Base-by-base conservation (phyloP, 2,329 filamentous ascomycete genomes). In the Dothideomycetes sp. region DNA sequence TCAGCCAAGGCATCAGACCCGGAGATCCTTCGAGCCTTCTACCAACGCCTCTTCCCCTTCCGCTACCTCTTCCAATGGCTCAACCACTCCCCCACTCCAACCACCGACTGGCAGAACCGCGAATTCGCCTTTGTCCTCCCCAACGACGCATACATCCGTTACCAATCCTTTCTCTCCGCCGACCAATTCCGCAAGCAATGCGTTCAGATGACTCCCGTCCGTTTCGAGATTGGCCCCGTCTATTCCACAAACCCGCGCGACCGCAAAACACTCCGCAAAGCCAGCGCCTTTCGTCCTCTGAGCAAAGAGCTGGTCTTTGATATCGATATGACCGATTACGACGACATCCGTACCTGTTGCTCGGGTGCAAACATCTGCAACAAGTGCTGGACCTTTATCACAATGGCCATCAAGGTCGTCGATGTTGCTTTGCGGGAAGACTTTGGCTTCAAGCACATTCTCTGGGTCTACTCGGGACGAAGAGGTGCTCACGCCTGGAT, bases 311-410 rank as follows among this genome's bases (percentile, higher is more conserved):
- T 98, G 30, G 94, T 94, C 52, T 96, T 98, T 61, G 91, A 98
- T 81, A 96, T 98, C 53, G 91, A 98, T 74, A 75, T 98, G 75
- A 96, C 91, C 40, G 91, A 96, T 64, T 98, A 98, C 63, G 91
- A 98, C 58, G 86, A 94, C 49, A 84, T 98, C 48, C 80, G 91
- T 50, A 95, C 88, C 19, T 98, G 91, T 64, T 98, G 91, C 59
- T 79, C 81, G 53, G 88, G 89, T 58, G 86, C 89, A 7, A 93
- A 84, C 51, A 96, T 98, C 48, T 98, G 91, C 60, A 72, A 70
- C 49, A 91, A 88, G 58, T 98, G 91, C 65, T 98, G 91, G 91
- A 73, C 82, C 36, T 98, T 96, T 61, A 93, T 94, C 52, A 94
- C 85, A 17, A 96, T 98, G 87, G 84, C 91, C 5, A 89, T 98